A percentile compares a stretch with the other conserved stretches of the same genome.
These are phyloP conservation scores for Boletus rubescentipes DNA, from an alignment of 768 basidiomycete genomes.

Conservation along the genomic window DNA sequence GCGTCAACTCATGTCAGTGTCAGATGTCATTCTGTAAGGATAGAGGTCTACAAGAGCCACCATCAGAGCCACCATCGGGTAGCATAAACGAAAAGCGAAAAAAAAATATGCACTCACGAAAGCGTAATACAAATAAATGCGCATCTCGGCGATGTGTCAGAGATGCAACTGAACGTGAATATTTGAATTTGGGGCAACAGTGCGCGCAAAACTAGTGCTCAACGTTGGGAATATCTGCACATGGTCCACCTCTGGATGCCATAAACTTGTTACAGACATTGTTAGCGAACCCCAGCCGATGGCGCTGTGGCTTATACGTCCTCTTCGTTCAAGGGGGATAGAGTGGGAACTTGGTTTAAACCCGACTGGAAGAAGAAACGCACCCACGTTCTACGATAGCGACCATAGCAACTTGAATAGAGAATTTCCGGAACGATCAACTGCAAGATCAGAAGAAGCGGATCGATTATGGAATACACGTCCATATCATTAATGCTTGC, in stretches of 20 bases:
- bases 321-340: slow-evolving; percentile 1
- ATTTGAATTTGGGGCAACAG: background rate
- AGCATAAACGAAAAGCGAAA: background rate
- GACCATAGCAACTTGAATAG: background rate
- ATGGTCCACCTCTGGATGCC: background rate
- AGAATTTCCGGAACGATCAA: background rate
- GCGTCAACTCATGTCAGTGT: background rate
- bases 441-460: slow-evolving; percentile 2
- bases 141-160: background rate
- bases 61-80: background rate
- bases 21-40: background rate
- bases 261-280: background rate
- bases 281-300: slow-evolving; percentile 2
- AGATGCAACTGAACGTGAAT: background rate
- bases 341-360: background rate
- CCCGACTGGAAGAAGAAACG: background rate
- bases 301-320: background rate
- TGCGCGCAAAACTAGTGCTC: background rate
- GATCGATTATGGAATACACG: background rate
- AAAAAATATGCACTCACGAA: background rate
- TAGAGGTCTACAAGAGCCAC: background rate
- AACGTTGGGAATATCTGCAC: background rate
- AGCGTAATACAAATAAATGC: background rate
- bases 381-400: background rate
- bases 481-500: background rate